Base-by-base conservation (phyloP, 2,329 filamentous ascomycete species). In the Dryadomyces quercivorus region DNA sequence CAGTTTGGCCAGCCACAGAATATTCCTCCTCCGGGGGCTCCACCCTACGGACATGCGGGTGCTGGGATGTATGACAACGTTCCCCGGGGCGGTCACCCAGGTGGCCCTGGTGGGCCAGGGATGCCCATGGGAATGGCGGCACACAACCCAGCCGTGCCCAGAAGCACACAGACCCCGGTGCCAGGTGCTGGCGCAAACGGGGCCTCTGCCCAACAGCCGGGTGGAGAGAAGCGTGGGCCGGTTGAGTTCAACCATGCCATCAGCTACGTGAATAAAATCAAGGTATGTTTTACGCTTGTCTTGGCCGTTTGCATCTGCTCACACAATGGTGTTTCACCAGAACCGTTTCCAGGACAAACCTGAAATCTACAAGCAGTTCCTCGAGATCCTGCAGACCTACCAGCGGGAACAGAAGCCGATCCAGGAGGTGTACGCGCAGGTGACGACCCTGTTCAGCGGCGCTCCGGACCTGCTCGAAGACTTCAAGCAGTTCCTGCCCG, bases 171-270 rank as follows among this genome's bases (percentile, higher is more conserved):
- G 59, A 84, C 81, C 3, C 81, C 61, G 12, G 54, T 46, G 1
- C 75, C 45, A 77, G 81, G 57, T 78, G 34, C 78, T 58, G 77
- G 72, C 36, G 66, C 85, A 55, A 88, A 85, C 62, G 82, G 81
- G 47, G 75, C 76, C 57, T 77, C 75, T 21, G 71, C 74, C 61
- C 72, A 80, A 69, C 69, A 84, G 70, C 71, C 78, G 68, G 71
- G 78, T 69, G 71, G 88, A 66, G 91, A 94, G 68, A 94, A 93
- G 65, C 82, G 91, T 55, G 92, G 91, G 0, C 93, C 93, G 1
- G 93, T 98, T 18, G 93, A 98, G 66, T 98, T 98, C 69, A 98
- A 98, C 66, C 93, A 98, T 70, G 93, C 93, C 0, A 98, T 98
- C 59, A 97, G 91, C 67, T 98, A 98, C 64, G 93, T 98, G 54